A percentile compares a stretch with the other conserved stretches of the same genome.
Conservation (phyloP, 2,329 filamentous ascomycete genomes). For the Pseudopyrenochaeta lycopersici region DNA sequence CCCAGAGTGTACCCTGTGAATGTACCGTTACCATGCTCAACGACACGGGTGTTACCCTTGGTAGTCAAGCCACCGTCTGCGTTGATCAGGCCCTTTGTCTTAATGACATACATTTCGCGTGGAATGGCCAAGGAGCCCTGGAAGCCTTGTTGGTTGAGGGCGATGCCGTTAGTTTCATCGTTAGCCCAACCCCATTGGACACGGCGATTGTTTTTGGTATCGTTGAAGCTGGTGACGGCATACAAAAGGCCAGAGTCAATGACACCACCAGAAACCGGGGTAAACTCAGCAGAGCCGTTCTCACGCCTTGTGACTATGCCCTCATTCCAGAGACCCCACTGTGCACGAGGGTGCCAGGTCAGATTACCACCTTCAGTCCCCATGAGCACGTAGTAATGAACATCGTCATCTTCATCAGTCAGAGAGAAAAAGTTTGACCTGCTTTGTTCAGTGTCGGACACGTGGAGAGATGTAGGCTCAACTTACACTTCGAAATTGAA, state of each 20-base stretch:
- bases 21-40: slow-evolving; percentile 47
- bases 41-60: slow-evolving; percentile 48
- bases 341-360: slow-evolving; percentile 49
- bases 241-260: slow-evolving; percentile 57
- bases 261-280: slow-evolving; percentile 54
- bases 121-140: slow-evolving; percentile 56
- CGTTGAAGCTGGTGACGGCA: slow-evolving; percentile 58
- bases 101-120: slow-evolving; percentile 58
- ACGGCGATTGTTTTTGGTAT: slow-evolving; percentile 59
- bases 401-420: slow-evolving; percentile 52
- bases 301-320: slow-evolving; percentile 52
- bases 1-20: slow-evolving; percentile 57
- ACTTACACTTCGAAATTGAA: slow-evolving; percentile 59
- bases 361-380: slow-evolving; percentile 56
- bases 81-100: slow-evolving; percentile 51
- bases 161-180: slow-evolving; percentile 56
- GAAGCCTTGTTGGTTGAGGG: slow-evolving; percentile 53
- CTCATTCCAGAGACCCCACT: slow-evolving; percentile 59
- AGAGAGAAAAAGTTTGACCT: slow-evolving; percentile 58
- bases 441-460: slow-evolving; percentile 8
- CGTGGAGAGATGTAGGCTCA: no score
- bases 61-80: slow-evolving; percentile 42
- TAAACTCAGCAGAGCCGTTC: slow-evolving; percentile 57
- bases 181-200: slow-evolving; percentile 59
- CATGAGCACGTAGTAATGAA: slow-evolving; percentile 57